A percentile compares a stretch with the other conserved stretches of the same genome.
Evolutionary conservation across 768 basidiomycete genomes (phyloP).

Genomic region (Neoboletus subvelutipes): DNA sequence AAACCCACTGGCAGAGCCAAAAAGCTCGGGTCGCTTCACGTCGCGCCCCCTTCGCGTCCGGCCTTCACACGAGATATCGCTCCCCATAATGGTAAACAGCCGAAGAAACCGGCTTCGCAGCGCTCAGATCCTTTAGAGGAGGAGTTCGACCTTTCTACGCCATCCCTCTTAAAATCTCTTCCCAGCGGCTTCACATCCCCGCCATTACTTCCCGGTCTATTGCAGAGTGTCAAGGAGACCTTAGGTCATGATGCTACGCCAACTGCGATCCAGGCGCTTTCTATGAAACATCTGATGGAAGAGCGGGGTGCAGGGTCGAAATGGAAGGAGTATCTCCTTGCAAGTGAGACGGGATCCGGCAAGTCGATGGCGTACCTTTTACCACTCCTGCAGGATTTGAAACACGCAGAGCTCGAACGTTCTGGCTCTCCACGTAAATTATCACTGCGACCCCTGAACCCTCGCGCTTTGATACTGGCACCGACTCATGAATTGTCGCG

Average conservation of each 20-base stretch:
- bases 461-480: conserved; percentile 78
- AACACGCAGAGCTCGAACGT: conserved; percentile 51
- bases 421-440: conserved; percentile 5
- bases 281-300: conserved; percentile 62
- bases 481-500: conserved; percentile 89
- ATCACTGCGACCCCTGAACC: conserved; percentile 43
- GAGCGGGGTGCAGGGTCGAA: conserved; percentile 11
- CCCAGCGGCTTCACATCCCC: conserved; percentile 58
- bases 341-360: conserved; percentile 88
- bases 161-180: conserved; percentile 28
- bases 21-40: conserved; percentile 26
- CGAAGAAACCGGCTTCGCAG: neutral
- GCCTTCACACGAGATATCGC: conserved; percentile 17
- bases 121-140: conserved; percentile 30
- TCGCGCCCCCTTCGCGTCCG: conserved; percentile 19
- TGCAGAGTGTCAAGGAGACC: conserved; percentile 53
- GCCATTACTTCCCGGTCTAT: conserved; percentile 64
- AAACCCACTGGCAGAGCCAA: conserved; percentile 28
- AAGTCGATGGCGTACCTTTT: conserved; percentile 91
- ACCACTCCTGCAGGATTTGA: conserved; percentile 78
- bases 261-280: conserved; percentile 77
- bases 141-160: conserved; percentile 38
- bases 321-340: conserved; percentile 59
- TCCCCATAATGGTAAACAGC: conserved; percentile 20
- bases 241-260: conserved; percentile 59